Evolutionary conservation across 805 yeast genomes (phyloP), one percentile per base, ranked within the genome.

Genomic region (Saccharomyces paradoxus): DNA sequence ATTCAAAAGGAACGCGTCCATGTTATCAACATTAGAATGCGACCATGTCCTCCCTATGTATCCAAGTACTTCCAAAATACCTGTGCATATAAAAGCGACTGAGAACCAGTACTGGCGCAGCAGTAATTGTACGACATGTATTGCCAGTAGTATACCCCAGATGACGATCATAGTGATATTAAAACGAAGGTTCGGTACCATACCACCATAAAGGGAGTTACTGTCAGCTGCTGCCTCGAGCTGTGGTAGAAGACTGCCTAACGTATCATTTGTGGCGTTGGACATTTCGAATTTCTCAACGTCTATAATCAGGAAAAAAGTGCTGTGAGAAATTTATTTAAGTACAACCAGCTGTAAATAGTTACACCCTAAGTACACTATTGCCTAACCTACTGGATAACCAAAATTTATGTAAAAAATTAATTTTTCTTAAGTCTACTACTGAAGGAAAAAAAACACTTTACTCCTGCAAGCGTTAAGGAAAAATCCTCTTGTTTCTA

Each of bases 101-200:
- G 83, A 79, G 64, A 87, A 81, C 86, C 91, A 88, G 77, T 79
- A 77, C 58, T 85, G 87, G 46, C 72, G 74, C 57, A 73, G 78
- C 60, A 68, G 74, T 0, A 77, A 21, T 1, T 81, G 81, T 2
- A 78, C 62, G 1, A 75, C 55, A 50, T 85, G 86, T 24, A 63
- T 53, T 0, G 67, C 55, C 24, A 81, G 67, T 9, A 79, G 67
- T 0, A 84, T 28, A 4, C 77, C 81, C 74, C 82, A 85, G 0
- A 85, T 67, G 2, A 75, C 77, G 2, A 82, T 67, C 62, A 84
- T 80, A 0, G 83, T 79, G 13, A 75, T 53, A 64, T 88, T 89
- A 21, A 84, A 89, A 2, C 79, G 79, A 2, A 73, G 58, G 49
- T 75, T 74, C 3, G 91, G 90, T 26, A 62, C 61, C 63, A 71